Percentiles rank a stretch among this genome's conserved stretches.
These are phyloP conservation scores for Aspergillus fischeri DNA, from an alignment of 2,329 filamentous ascomycete genomes.

Conservation along the genomic window DNA sequence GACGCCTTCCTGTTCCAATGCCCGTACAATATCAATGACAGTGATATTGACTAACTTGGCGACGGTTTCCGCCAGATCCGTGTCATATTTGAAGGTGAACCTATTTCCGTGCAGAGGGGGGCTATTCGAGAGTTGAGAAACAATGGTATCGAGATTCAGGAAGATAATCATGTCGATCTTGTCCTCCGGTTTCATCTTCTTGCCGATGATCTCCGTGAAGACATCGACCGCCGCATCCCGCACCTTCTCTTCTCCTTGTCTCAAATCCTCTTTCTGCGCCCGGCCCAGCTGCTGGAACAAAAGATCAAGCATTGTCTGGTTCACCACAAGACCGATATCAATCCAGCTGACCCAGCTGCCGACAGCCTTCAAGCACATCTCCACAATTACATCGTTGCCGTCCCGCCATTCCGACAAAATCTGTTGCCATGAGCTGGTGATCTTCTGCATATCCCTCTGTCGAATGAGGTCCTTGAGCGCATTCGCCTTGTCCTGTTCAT, in stretches of 20 bases:
- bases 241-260: constrained; percentile 73
- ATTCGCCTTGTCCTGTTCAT: constrained; percentile 79
- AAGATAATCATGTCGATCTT: constrained; percentile 93
- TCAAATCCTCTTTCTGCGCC: constrained; percentile 55
- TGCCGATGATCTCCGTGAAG: constrained; percentile 90
- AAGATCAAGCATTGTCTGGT: constrained; percentile 77
- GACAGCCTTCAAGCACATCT: constrained; percentile 86
- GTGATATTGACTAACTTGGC: constrained; percentile 93
- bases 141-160: constrained; percentile 79
- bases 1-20: constrained; percentile 65
- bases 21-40: constrained; percentile 79
- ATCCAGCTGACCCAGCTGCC: constrained; percentile 99
- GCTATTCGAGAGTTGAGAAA: constrained; percentile 79
- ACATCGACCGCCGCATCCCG: constrained; percentile 90
- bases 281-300: constrained; percentile 85
- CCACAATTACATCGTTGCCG: constrained; percentile 68
- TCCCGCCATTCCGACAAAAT: constrained; percentile 74
- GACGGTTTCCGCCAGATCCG: constrained; percentile 88
- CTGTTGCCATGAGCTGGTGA: constrained; percentile 87
- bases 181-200: constrained; percentile 93
- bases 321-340: constrained; percentile 90
- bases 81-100: constrained; percentile 84
- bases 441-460: constrained; percentile 79
- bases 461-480: constrained; percentile 88
- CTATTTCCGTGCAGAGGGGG: constrained; percentile 74